Base-by-base conservation (phyloP, 768 basidiomycete genomes). In the Boletellus sp. region DNA sequence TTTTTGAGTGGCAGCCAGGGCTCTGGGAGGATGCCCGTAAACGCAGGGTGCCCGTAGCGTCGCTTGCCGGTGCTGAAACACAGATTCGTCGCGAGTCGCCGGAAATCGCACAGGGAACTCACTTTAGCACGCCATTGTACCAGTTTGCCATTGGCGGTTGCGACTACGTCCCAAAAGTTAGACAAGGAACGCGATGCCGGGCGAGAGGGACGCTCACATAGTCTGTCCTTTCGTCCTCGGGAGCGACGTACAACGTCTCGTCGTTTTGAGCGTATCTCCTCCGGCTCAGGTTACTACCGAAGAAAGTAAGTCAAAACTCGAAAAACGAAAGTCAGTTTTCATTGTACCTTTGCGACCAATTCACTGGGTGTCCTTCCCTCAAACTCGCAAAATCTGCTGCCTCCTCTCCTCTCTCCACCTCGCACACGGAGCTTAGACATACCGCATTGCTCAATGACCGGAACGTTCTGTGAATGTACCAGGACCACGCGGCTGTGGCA, bases 71-170 rank as follows among this genome's bases (percentile, higher is more conserved):
- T 96, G 64, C 90, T 93, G 53, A 31, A 34, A 37, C 24, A 13
- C 36, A 22, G 45, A 41, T 53, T 59, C 50, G 60, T 39, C 19
- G 11, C 15, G 6, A 22, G 8, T 13, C 38, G 13, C 17, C 33
- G n/a, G 6, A 38, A 16, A 2, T 28, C n/a, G 17, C 3, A 3
- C 16, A 8, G 11, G 12, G 28, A 6, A 26, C 41, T 31, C 65
- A 91, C 90, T 95, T 95, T 13, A 98, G 74, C 19, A 98, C 91
- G 0, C 95, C 95, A 38, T 78, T 79, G 66, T 92, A 97, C 84
- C 91, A 94, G 59, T 91, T 91, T 13, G 88, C 85, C 90, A 98
- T 94, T 0, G 95, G 95, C 0, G 95, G 94, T 67, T 98, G 95
- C 0, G 91, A 93, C 87, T 94, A 59, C 2, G 44, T 6, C 37